Base-by-base conservation (phyloP, 2,329 filamentous ascomycete genomes). In the Pseudogymnoascus pannorum region DNA sequence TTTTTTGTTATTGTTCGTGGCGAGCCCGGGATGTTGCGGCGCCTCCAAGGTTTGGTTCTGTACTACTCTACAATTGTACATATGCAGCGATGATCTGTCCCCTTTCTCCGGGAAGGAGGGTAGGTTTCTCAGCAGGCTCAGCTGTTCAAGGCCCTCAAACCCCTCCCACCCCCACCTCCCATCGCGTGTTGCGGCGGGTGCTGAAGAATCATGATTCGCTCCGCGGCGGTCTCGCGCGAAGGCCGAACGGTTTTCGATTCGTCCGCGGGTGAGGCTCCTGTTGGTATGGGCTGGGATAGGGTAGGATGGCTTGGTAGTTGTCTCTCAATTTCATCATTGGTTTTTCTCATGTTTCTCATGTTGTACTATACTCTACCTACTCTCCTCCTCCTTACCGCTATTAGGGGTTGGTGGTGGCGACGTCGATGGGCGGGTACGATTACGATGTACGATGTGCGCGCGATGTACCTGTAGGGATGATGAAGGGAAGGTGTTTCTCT, bases 31-130 rank as follows among this genome's bases (percentile, higher is more conserved):
- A 31, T 54, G 12, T 54, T n/a, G n/a, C n/a, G n/a, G 26, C 44
- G 26, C 44, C 24, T 48, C 36, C 14, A 40, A 40, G 36, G 33
- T 42, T 20, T 18, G 16, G 18, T 3, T 5, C 14, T n/a, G 38
- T 42, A 22, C 5, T 40, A 40, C 36, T 29, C 26, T 29, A 29
- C 26, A 4, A 26, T 22, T 9, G 22, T 29, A 51, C 44, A 51
- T 51, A 51, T 51, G 24, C 44, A 51, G 44, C 44, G 44, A 51
- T 51, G 44, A 51, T 51, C 44, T 51, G 44, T 18, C 38, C 38
- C 44, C 24, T 51, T 18, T 8, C 8, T 51, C n/a, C 44, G 24
- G 44, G 44, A 29, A 18, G 24, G 44, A 24, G 24, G 35, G 12
- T n/a, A 16, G 35, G 35, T 38, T 38, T n/a, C 12, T 24, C 36